Evolutionary conservation across 495 filamentous ascomycete genomes (phyloP), one percentile per base, ranked within the genome.

Genomic region (Penicillium turbatum): DNA sequence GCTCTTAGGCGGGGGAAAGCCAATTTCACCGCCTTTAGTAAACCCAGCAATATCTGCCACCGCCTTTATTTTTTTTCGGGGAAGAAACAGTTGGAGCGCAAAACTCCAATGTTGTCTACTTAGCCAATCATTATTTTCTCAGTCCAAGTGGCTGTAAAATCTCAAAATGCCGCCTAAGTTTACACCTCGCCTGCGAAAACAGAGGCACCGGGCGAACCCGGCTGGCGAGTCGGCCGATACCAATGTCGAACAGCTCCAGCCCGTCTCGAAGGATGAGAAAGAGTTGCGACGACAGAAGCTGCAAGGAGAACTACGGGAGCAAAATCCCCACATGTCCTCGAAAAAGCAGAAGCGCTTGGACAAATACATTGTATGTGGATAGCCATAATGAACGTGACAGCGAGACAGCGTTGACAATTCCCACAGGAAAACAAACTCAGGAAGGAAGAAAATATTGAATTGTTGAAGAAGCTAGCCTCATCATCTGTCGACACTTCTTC

Each of bases 311-410:
- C 53, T 86, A 50, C 71, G 70, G 53, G 67, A 69, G 11, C 76
- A 79, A 50, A 79, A 88, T 45, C 70, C 78, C n/a, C 89, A 88
- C 64, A 82, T 96, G 55, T 92, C 86, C 30, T 78, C 82, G 35
- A 95, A 97, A 76, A 99, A 99, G 73, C 81, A 89, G 49, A 97
- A 97, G 72, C 79, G 93, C 35, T 73, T 99, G 31, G 90, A 97
- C 53, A 97, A 97, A 65, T 99, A 99, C 65, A 95, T 99, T 76
- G 84, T 86, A 66, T 13, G 78, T 69, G 35, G 24, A 38, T 15
- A 6, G 13, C n/a, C 16, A 8, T 15, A 13, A 34, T 19, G 16
- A 6, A 16, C 11, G 10, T 45, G 12, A 2, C 11, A 35, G 30
- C 30, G 30, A 16, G 6, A 11, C 42, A 51, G 15, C 27, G 58